Conservation (phyloP, 2,329 filamentous ascomycete species). For the Diplocarpon mali region DNA sequence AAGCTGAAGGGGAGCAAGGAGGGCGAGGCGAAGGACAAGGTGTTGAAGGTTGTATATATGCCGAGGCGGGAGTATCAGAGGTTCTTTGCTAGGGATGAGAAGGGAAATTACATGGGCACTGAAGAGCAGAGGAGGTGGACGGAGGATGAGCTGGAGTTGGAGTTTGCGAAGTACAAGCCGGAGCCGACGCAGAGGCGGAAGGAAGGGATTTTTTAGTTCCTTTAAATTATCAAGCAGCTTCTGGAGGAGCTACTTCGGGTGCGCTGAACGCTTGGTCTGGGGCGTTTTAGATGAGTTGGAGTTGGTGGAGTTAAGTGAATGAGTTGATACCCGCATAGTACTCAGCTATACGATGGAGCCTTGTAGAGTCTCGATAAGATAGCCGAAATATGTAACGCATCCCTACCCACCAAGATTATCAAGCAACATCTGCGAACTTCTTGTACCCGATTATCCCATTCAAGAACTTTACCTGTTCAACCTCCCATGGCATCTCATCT, state of each 20-base stretch:
- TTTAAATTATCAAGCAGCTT: no score
- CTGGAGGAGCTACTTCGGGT: no score
- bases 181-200: constrained; percentile 6
- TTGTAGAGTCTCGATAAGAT: no score
- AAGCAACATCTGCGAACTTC: no score
- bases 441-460: neutral
- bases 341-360: no score
- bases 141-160: constrained; percentile 23
- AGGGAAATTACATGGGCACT: constrained; percentile 23
- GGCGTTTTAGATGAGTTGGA: no score
- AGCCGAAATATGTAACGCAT: no score
- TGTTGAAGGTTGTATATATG: constrained; percentile 25
- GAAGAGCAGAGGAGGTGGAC: constrained; percentile 24
- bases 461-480: constrained; percentile 12
- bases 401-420: no score
- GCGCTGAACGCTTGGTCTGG: no score
- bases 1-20: constrained; percentile 6
- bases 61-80: constrained; percentile 24
- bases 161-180: constrained; percentile 21
- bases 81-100: constrained; percentile 22
- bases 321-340: no score
- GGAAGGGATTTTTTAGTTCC: neutral
- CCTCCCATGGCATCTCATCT: constrained; percentile 13
- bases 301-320: no score
- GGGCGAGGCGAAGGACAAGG: constrained; percentile 13